phyloP scores from a whole-genome alignment of 352 stramenopile species.

The Phytopythium sindhum region DNA sequence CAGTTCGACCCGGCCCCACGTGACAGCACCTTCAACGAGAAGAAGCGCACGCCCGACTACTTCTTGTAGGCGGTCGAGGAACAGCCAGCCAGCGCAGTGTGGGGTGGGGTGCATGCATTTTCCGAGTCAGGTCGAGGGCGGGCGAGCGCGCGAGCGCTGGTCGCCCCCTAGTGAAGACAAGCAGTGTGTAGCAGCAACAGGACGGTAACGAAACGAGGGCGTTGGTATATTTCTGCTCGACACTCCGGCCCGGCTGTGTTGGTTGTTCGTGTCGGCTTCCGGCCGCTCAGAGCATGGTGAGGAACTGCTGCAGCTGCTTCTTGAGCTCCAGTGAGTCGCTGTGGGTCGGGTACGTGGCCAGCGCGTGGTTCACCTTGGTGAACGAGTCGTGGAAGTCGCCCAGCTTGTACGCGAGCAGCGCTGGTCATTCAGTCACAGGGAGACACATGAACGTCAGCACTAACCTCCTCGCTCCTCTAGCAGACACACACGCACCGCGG shows the following conservation, averaged over 20 bases:
- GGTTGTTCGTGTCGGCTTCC: background rate
- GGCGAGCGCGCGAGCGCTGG: background rate
- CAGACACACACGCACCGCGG: constrained; percentile 33
- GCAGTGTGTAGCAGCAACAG: constrained; percentile 1
- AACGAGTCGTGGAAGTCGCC: constrained; percentile 91
- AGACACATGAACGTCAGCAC: constrained; percentile 5
- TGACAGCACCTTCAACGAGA: constrained; percentile 91
- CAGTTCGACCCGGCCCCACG: constrained; percentile 89
- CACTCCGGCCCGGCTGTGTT: background rate
- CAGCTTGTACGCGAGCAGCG: constrained; percentile 88
- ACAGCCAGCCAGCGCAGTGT: no score
- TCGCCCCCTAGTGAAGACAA: background rate
- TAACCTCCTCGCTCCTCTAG: background rate
- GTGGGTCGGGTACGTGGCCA: constrained; percentile 77
- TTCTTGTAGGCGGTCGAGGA: constrained; percentile 69
- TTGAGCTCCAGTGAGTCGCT: constrained; percentile 89
- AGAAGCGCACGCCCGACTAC: constrained; percentile 91
- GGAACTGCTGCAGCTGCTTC: constrained; percentile 82
- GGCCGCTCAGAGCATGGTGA: constrained; percentile 57
- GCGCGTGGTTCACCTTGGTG: constrained; percentile 80
- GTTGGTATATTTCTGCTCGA: constrained; percentile 1
- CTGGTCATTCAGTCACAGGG: constrained; percentile 25
- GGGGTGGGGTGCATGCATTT: background rate
- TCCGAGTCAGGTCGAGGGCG: background rate
- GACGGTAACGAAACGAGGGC: constrained; percentile 4